A percentile compares a stretch with the other conserved stretches of the same genome.
Conservation (phyloP, 306 rosid species). For the Phaseolus lunatus region DNA sequence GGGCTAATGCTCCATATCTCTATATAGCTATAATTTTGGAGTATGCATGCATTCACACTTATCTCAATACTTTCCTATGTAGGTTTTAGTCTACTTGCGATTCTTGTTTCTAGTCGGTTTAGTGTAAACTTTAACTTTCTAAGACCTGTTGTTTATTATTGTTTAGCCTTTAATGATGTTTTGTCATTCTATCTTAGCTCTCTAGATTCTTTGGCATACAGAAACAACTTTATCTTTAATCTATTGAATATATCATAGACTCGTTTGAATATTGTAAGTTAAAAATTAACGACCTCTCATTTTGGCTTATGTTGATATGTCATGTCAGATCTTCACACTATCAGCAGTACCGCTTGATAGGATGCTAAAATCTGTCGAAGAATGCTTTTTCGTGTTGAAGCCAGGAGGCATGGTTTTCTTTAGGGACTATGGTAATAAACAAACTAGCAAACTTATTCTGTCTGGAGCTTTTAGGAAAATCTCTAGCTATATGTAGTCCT, state of each 20-base stretch:
- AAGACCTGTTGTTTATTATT: constrained; percentile 9
- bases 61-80: constrained; percentile 1
- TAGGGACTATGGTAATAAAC: constrained; percentile 86
- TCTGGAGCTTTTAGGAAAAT: constrained; percentile 17
- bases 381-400: constrained; percentile 74
- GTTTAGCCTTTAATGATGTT: constrained; percentile 36
- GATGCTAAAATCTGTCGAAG: constrained; percentile 75
- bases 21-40: constrained; percentile 29
- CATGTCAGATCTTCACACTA: constrained; percentile 82
- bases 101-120: constrained; percentile 6
- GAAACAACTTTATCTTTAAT: constrained; percentile 1
- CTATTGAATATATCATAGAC: background rate
- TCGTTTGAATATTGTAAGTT: background rate
- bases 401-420: constrained; percentile 92
- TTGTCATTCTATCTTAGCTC: constrained; percentile 33
- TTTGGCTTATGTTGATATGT: constrained; percentile 40
- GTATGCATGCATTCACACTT: constrained; percentile 12
- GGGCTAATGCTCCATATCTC: background rate
- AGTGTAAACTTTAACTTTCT: background rate
- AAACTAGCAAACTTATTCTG: constrained; percentile 5
- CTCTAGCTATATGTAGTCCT: constrained; percentile 3
- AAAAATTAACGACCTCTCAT: background rate
- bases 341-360: constrained; percentile 79
- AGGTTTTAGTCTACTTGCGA: background rate
- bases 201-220: constrained; percentile 21